Evolutionary conservation across 139 green algal species (phyloP).

Genomic region (Picochlorum sp.): DNA sequence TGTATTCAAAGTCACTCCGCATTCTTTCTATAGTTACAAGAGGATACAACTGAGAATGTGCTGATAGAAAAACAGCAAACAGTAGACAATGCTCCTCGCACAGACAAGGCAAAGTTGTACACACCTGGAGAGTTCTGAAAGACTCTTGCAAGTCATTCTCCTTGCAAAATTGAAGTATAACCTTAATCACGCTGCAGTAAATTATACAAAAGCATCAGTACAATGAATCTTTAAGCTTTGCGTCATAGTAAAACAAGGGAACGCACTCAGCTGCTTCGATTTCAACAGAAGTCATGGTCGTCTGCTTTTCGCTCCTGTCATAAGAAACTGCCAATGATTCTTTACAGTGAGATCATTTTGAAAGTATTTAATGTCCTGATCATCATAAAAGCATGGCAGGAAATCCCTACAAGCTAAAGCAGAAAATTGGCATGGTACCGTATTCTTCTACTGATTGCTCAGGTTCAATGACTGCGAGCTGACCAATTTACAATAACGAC

Average conservation of each 20-base stretch:
- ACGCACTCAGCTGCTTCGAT: constrained; percentile 82
- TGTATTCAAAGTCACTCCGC: constrained; percentile 88
- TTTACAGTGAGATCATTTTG: constrained; percentile 1
- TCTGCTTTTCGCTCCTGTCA: no score
- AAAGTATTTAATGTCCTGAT: not conserved
- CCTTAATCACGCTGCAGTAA: constrained; percentile 82
- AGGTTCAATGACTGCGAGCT: constrained; percentile 30
- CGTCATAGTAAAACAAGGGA: not conserved
- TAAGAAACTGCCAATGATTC: no score
- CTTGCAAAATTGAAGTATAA: constrained; percentile 97
- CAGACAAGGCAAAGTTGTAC: not conserved
- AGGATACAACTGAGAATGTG: not conserved
- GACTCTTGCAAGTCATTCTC: constrained; percentile 84
- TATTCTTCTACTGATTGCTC: not conserved
- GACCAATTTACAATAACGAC: constrained; percentile 40
- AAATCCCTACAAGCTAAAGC: not conserved
- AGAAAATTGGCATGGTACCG: not conserved
- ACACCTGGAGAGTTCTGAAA: constrained; percentile 76
- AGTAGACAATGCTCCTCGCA: not conserved
- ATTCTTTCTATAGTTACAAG: constrained; percentile 68
- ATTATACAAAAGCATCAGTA: not conserved
- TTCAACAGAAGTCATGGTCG: constrained; percentile 38
- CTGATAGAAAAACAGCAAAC: not conserved
- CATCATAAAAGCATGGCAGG: no score
- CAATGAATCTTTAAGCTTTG: constrained; percentile 3